A percentile compares a stretch with the other conserved stretches of the same genome.
These are phyloP conservation scores for Macroventuria anomochaeta DNA, from an alignment of 2,329 filamentous ascomycete genomes.

Conservation along the genomic window DNA sequence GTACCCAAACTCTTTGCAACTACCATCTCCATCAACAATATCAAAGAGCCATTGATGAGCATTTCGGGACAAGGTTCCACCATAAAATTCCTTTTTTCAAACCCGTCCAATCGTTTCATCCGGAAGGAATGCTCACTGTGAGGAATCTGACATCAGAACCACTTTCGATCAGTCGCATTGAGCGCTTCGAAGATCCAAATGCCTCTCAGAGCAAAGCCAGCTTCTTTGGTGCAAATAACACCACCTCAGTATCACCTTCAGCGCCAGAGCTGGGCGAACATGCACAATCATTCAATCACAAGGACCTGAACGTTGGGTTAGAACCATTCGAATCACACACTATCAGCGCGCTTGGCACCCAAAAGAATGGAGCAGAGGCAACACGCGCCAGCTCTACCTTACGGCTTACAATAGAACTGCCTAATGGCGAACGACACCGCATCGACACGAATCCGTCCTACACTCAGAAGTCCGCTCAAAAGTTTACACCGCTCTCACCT, in stretches of 20 bases:
- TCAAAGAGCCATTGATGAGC: background rate
- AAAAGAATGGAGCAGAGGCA: background rate
- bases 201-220: constrained; percentile 44
- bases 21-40: no score
- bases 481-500: constrained; percentile 48
- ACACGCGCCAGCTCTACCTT: constrained; percentile 63
- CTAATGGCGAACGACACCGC: constrained; percentile 68
- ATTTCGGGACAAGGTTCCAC: background rate
- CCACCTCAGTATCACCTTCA: constrained; percentile 39
- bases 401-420: constrained; percentile 74
- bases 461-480: constrained; percentile 48
- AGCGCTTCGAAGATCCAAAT: constrained; percentile 71
- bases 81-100: background rate
- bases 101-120: background rate
- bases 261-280: constrained; percentile 58
- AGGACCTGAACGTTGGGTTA: constrained; percentile 69
- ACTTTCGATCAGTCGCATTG: constrained; percentile 74
- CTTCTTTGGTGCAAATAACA: constrained; percentile 40
- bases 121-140: constrained; percentile 62
- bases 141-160: constrained; percentile 80
- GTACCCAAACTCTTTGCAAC: no score
- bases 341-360: constrained; percentile 62
- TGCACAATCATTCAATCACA: constrained; percentile 65
- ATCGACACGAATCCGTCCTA: constrained; percentile 70
- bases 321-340: constrained; percentile 70